phyloP scores from a whole-genome alignment of 208 protist species.

The Crithidia acanthocephali region DNA sequence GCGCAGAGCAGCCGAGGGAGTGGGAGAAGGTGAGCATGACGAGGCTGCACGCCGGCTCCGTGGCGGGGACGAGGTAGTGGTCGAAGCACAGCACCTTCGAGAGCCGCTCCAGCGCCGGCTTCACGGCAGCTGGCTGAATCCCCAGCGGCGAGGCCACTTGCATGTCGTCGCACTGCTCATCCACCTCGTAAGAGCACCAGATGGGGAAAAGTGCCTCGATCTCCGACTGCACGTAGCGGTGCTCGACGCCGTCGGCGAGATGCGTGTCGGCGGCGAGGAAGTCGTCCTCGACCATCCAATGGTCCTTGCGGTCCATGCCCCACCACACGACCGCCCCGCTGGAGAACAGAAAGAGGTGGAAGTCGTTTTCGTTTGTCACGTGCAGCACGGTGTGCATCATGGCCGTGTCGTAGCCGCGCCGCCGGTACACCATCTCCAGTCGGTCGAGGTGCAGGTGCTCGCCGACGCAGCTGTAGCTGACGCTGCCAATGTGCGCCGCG shows the following conservation, averaged over 20 bases:
- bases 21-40: constrained; percentile 78
- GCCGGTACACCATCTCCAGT: constrained; percentile 53
- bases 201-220: constrained; percentile 73
- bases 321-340: constrained; percentile 81
- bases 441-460: constrained; percentile 47
- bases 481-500: constrained; percentile 59
- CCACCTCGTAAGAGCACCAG: constrained; percentile 74
- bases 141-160: constrained; percentile 1
- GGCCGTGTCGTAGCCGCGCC: constrained; percentile 55
- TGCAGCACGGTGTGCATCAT: constrained; percentile 60
- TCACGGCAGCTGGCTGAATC: constrained; percentile 15
- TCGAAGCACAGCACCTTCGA: constrained; percentile 70
- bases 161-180: constrained; percentile 32
- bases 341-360: constrained; percentile 71
- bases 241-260: constrained; percentile 42
- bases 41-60: constrained; percentile 43
- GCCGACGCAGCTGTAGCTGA: constrained; percentile 68
- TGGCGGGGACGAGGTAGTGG: constrained; percentile 66
- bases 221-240: constrained; percentile 46
- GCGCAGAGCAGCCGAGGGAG: constrained; percentile 53
- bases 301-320: constrained; percentile 66
- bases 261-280: constrained; percentile 52
- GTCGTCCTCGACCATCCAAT: constrained; percentile 77
- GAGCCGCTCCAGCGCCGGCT: constrained; percentile 55
- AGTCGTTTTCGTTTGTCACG: constrained; percentile 45